Percentiles rank a stretch among this genome's conserved stretches.
Conservation (phyloP, 495 filamentous ascomycete genomes). For the Aspergillus sparsus region DNA sequence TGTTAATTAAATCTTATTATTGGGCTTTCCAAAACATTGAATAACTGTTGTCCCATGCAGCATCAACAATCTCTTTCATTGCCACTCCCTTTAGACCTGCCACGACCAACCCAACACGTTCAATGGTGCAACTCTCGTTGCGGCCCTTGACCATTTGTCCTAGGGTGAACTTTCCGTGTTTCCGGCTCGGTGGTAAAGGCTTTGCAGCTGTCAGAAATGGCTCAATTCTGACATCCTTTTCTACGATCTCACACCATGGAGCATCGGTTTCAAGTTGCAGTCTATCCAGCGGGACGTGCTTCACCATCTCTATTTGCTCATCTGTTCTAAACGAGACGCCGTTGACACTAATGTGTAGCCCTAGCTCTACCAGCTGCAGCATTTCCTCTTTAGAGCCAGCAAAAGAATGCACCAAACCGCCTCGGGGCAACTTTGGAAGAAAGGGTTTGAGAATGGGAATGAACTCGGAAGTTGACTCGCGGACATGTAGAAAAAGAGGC, state of each 20-base stretch:
- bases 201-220: conserved; percentile 22
- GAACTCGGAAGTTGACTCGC: conserved; percentile 32
- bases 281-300: conserved; percentile 27
- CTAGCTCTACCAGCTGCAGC: conserved; percentile 28
- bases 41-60: conserved; percentile 36
- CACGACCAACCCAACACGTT: conserved; percentile 32
- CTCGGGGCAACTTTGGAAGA: conserved; percentile 23
- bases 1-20: no score
- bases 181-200: conserved; percentile 27
- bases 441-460: conserved; percentile 30
- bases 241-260: conserved; percentile 36
- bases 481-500: conserved; percentile 35
- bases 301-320: conserved; percentile 33
- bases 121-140: conserved; percentile 37
- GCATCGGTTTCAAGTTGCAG: conserved; percentile 40
- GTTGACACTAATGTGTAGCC: conserved; percentile 35
- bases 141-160: conserved; percentile 37
- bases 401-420: conserved; percentile 37
- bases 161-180: conserved; percentile 30
- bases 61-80: conserved; percentile 28
- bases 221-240: conserved; percentile 25
- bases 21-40: conserved; percentile 40
- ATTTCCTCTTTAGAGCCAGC: conserved; percentile 33
- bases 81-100: conserved; percentile 33
- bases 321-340: conserved; percentile 33